Base-by-base conservation (phyloP, 768 basidiomycete genomes). In the Lentinus brumalis region DNA sequence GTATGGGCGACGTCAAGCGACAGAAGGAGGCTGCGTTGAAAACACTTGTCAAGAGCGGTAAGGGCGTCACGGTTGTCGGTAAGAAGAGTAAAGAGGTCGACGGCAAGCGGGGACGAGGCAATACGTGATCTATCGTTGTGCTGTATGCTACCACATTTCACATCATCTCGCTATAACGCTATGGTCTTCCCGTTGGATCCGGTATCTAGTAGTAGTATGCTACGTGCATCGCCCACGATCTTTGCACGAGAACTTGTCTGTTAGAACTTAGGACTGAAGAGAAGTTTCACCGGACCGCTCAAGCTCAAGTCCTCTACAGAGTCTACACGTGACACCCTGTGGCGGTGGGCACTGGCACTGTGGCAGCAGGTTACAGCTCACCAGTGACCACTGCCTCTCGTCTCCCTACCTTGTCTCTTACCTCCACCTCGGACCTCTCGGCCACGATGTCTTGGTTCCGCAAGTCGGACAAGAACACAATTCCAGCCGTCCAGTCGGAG, bases 11-110 rank as follows among this genome's bases (percentile, higher is more conserved):
- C 29, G 79, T 86, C 29, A 92, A 89, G 74, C 87, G 86, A 68
- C 89, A 95, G 76, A 97, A 98, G 75, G 86, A 93, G 62, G 84
- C 82, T 12, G 93, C 92, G 14, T 76, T 95, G 60, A 86, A 88
- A 73, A 89, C 83, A 64, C 82, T 97, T 9, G 87, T 97, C 31
- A 95, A 92, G 71, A 83, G 80, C 32, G 92, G 93, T 1, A 90
- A 86, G 70, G 93, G 94, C 0, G 89, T 95, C 42, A 95, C 93
- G 0, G 87, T 96, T 16, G 83, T 96, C 44, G 94, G 94, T 26
- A 96, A 94, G 74, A 76, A 75, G 65, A 76, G 72, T 60, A 78
- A 77, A 68, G 71, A 74, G 60, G 57, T 70, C 47, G 57, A 67
- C 29, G 71, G 72, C 51, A 75, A 72, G 63, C 76, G 74, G 63